These are phyloP conservation scores for Pholiota microspora DNA, from an alignment of 768 basidiomycete genomes.

Conservation along the genomic window DNA sequence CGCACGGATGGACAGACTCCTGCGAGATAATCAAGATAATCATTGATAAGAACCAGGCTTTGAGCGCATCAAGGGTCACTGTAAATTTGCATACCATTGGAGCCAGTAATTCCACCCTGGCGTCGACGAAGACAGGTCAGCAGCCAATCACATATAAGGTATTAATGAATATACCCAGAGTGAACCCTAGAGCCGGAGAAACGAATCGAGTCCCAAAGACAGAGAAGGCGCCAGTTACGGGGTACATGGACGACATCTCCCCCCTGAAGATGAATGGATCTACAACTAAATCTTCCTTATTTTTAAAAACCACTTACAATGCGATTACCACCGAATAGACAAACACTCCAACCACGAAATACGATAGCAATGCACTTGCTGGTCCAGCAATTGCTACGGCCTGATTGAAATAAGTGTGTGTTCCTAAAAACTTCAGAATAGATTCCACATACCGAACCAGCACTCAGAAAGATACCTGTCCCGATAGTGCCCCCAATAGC, in stretches of 20 bases:
- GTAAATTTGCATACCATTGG: slow-evolving; percentile 40
- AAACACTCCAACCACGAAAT: slow-evolving; percentile 56
- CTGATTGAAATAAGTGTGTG: slow-evolving; percentile 21
- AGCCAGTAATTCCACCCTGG: slow-evolving; percentile 59
- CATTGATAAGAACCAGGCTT: slow-evolving; percentile 9
- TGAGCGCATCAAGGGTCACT: slow-evolving; percentile 24
- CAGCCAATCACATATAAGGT: neutral
- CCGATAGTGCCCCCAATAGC: slow-evolving; percentile 59
- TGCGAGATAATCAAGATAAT: slow-evolving; percentile 2
- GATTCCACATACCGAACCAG: slow-evolving; percentile 41
- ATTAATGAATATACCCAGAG: slow-evolving; percentile 38
- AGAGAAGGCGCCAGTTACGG: slow-evolving; percentile 61
- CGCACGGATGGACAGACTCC: slow-evolving; percentile 26
- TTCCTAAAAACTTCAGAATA: neutral
- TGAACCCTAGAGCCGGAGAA: slow-evolving; percentile 59
- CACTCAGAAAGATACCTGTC: slow-evolving; percentile 62
- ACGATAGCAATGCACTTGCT: slow-evolving; percentile 60
- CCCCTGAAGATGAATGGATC: slow-evolving; percentile 32
- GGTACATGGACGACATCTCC: slow-evolving; percentile 66
- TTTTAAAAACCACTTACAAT: slow-evolving; percentile 32
- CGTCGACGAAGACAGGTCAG: neutral
- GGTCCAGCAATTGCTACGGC: slow-evolving; percentile 58
- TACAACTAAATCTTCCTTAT: neutral
- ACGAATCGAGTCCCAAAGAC: slow-evolving; percentile 58
- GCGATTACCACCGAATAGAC: slow-evolving; percentile 61